Evolutionary conservation across 2,329 filamentous ascomycete species (phyloP).

Genomic region (Dothistroma septosporum): DNA sequence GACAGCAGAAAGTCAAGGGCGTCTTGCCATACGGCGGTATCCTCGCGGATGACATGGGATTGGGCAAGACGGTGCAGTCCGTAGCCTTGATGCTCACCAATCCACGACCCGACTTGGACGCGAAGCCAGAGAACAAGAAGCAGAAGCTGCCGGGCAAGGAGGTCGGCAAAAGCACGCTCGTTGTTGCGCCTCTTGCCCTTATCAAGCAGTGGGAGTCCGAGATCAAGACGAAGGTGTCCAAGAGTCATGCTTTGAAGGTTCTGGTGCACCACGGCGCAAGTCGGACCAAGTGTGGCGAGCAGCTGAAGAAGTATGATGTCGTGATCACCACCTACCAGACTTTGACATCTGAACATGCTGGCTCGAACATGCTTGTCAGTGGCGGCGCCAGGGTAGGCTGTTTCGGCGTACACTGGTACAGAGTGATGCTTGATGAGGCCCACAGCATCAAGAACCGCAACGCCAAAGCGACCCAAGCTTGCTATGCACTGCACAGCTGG

Average conservation of each 20-base stretch:
- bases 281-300: slow-evolving; percentile 71
- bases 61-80: slow-evolving; percentile 94
- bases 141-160: slow-evolving; percentile 62
- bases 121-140: slow-evolving; percentile 52
- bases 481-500: slow-evolving; percentile 75
- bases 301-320: slow-evolving; percentile 82
- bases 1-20: slow-evolving; percentile 74
- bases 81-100: slow-evolving; percentile 85
- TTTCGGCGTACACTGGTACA: slow-evolving; percentile 91
- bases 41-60: slow-evolving; percentile 92
- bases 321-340: slow-evolving; percentile 98
- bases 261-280: slow-evolving; percentile 87
- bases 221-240: slow-evolving; percentile 74
- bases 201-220: slow-evolving; percentile 98
- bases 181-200: slow-evolving; percentile 86
- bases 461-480: slow-evolving; percentile 90
- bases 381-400: slow-evolving; percentile 70
- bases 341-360: slow-evolving; percentile 81
- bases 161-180: slow-evolving; percentile 75
- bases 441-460: slow-evolving; percentile 99
- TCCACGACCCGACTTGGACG: slow-evolving; percentile 52
- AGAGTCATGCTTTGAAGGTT: slow-evolving; percentile 68
- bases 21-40: slow-evolving; percentile 86
- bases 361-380: slow-evolving; percentile 58
- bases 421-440: slow-evolving; percentile 90